Percentiles rank a stretch among this genome's conserved stretches.
Evolutionary conservation across 2,329 filamentous ascomycete genomes (phyloP).

Genomic region (Geosmithia morbida): DNA sequence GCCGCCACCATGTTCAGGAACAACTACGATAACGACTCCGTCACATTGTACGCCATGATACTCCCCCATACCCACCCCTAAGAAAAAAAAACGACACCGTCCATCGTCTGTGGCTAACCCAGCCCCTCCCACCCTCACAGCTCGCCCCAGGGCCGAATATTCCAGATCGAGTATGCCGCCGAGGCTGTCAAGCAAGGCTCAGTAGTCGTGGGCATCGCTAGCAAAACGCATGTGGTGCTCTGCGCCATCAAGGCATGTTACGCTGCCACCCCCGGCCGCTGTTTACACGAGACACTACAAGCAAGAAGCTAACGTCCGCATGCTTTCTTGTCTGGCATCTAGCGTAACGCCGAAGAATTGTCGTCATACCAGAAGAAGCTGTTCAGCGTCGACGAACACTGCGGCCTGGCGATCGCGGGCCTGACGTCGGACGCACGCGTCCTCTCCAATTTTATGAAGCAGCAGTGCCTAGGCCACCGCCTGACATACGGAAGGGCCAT

Average conservation of each 20-base stretch:
- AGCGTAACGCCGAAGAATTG: conserved; percentile 98
- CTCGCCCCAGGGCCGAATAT: conserved; percentile 97
- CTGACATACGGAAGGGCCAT: conserved; percentile 93
- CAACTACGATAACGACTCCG: conserved; percentile 99
- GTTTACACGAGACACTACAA: neutral
- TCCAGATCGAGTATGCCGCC: conserved; percentile 97
- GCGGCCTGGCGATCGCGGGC: conserved; percentile 88
- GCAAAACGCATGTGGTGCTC: conserved; percentile 94
- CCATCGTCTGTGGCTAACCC: neutral
- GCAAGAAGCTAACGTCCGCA: neutral
- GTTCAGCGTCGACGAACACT: conserved; percentile 89
- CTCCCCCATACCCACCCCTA: conserved; percentile 6
- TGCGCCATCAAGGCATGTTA: conserved; percentile 90
- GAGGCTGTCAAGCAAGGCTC: conserved; percentile 99
- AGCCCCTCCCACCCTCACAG: conserved; percentile 27
- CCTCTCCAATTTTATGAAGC: conserved; percentile 99
- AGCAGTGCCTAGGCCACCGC: conserved; percentile 90
- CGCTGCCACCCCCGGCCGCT: conserved; percentile 3
- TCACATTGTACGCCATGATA: conserved; percentile 70
- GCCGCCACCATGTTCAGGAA: conserved; percentile 81
- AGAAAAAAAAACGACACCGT: conserved; percentile 7
- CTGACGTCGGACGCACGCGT: conserved; percentile 96
- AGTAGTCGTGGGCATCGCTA: conserved; percentile 90
- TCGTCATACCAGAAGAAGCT: conserved; percentile 99
- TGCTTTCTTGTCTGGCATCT: conserved; percentile 1